Evolutionary conservation across 345 rosid genomes (phyloP).

Genomic region (Eucalyptus sideroxylon): DNA sequence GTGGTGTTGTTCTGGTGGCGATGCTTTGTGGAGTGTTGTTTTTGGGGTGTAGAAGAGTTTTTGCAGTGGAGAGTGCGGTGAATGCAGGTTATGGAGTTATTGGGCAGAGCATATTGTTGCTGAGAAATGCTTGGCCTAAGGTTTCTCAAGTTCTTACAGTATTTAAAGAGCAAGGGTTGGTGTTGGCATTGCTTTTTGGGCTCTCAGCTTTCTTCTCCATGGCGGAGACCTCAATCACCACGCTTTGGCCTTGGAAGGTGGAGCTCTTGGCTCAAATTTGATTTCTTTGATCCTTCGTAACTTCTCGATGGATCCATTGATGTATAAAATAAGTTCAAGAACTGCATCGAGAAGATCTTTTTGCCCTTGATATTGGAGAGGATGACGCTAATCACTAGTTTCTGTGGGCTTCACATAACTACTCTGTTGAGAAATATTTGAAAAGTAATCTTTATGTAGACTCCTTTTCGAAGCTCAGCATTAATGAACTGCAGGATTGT

Average conservation of each 20-base stretch:
- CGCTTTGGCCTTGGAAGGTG: slow-evolving; percentile 97
- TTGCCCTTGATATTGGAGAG: background rate
- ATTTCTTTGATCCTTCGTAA: background rate
- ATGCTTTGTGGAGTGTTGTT: slow-evolving; percentile 48
- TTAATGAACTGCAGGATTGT: background rate
- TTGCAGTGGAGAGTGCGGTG: slow-evolving; percentile 52
- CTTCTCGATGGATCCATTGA: background rate
- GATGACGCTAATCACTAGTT: background rate
- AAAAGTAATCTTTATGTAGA: background rate
- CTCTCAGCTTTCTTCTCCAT: slow-evolving; percentile 88
- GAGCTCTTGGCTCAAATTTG: background rate
- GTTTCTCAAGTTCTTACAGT: slow-evolving; percentile 53
- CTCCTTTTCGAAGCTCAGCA: background rate
- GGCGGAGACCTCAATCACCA: slow-evolving; percentile 95
- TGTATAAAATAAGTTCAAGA: background rate
- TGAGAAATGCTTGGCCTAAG: slow-evolving; percentile 68
- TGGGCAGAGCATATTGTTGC: slow-evolving; percentile 42
- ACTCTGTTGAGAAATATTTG: background rate
- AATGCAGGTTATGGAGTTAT: slow-evolving; percentile 69
- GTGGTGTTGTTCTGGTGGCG: slow-evolving; percentile 50
- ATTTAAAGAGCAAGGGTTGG: slow-evolving; percentile 73
- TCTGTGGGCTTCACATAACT: background rate
- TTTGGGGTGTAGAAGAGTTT: slow-evolving; percentile 43
- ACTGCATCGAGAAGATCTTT: background rate
- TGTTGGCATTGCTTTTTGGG: slow-evolving; percentile 62